phyloP scores from a whole-genome alignment of 306 rosid species.

The Quercus mongolica region DNA sequence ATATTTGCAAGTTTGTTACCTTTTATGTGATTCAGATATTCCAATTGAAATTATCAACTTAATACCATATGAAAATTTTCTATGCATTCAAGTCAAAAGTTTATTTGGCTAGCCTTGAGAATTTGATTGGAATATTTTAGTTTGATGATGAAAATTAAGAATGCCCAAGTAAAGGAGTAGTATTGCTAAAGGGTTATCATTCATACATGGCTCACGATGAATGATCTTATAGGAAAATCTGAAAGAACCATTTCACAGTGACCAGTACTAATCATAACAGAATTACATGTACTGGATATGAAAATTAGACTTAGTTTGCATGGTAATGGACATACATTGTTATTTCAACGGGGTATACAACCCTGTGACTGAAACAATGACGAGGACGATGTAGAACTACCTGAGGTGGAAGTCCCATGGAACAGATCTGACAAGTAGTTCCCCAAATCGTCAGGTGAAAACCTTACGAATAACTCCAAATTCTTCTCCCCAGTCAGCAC shows the following conservation, averaged over 20 bases:
- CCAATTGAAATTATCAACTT: neutral
- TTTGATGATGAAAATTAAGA: neutral
- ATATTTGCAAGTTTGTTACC: neutral
- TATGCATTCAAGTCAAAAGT: neutral
- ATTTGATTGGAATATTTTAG: neutral
- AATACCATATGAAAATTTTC: neutral
- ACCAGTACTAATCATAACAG: neutral
- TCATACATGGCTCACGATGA: neutral
- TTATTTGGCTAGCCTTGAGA: neutral
- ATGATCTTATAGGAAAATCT: neutral
- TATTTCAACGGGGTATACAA: constrained; percentile 5
- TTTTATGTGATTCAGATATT: neutral
- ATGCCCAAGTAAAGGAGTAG: neutral
- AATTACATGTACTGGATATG: neutral
- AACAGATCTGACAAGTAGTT: constrained; percentile 55
- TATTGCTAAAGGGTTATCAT: constrained; percentile 2
- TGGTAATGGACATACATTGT: neutral
- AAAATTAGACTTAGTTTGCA: neutral
- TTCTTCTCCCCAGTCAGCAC: constrained; percentile 22
- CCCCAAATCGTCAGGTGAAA: constrained; percentile 49
- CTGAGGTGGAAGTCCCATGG: constrained; percentile 32
- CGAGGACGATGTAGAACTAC: constrained; percentile 6
- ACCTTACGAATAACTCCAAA: constrained; percentile 20
- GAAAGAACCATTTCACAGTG: neutral
- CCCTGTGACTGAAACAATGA: constrained; percentile 4